These are phyloP conservation scores for Raffaelea ambrosiae DNA, from an alignment of 2,329 filamentous ascomycete genomes.

Conservation along the genomic window DNA sequence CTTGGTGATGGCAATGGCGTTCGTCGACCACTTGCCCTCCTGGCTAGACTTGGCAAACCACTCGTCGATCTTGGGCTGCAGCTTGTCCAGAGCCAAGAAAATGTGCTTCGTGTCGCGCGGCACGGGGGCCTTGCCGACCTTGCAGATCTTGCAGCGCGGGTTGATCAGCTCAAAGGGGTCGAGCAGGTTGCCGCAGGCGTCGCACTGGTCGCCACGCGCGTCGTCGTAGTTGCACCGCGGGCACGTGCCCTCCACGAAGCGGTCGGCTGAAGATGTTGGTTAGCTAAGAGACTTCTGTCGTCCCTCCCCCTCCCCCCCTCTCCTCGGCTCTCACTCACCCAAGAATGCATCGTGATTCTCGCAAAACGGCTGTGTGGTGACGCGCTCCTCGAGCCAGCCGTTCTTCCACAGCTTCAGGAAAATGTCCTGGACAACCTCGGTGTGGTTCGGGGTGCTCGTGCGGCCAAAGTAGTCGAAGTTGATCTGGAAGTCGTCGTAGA, in stretches of 20 bases:
- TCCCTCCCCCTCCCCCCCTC: slow-evolving; percentile 30
- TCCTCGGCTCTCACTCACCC: no score
- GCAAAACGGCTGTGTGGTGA: slow-evolving; percentile 86
- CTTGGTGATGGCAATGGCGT: slow-evolving; percentile 67
- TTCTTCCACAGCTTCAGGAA: slow-evolving; percentile 84
- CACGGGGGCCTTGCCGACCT: slow-evolving; percentile 75
- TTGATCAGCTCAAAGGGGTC: slow-evolving; percentile 71
- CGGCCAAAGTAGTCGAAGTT: slow-evolving; percentile 91
- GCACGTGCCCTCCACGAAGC: slow-evolving; percentile 74
- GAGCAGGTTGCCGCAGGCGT: slow-evolving; percentile 60
- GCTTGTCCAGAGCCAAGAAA: slow-evolving; percentile 76
- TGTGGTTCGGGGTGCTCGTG: slow-evolving; percentile 83
- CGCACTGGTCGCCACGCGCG: slow-evolving; percentile 58
- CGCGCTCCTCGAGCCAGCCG: slow-evolving; percentile 78
- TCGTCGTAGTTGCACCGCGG: slow-evolving; percentile 64
- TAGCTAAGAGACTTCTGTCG: no score
- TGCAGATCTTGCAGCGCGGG: slow-evolving; percentile 93
- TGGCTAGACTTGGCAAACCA: slow-evolving; percentile 70
- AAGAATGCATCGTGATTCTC: slow-evolving; percentile 59
- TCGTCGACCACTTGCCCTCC: slow-evolving; percentile 68
- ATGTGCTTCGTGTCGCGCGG: slow-evolving; percentile 81
- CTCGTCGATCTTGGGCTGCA: slow-evolving; percentile 66
- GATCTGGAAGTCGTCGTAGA: slow-evolving; percentile 96
- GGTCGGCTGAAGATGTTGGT: no score
- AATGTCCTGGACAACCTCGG: slow-evolving; percentile 85